A percentile compares a stretch with the other conserved stretches of the same genome.
These are phyloP conservation scores for Eucalyptus tenuipes DNA, from an alignment of 345 rosid species.

Conservation along the genomic window DNA sequence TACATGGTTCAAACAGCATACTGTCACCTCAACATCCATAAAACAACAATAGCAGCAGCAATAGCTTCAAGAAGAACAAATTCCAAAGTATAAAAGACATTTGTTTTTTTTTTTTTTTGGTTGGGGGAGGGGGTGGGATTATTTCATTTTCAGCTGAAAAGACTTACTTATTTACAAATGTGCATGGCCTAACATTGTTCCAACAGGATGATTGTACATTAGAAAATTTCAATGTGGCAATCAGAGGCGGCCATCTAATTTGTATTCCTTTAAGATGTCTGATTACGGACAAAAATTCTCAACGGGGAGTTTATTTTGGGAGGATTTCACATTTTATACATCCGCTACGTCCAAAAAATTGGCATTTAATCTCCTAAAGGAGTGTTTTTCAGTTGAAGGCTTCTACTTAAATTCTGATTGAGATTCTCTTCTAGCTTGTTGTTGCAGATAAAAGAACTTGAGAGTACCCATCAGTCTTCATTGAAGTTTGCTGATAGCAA, in stretches of 20 bases:
- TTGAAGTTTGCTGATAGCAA: conserved; percentile 21
- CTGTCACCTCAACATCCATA: not conserved
- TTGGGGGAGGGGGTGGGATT: not conserved
- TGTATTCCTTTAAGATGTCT: not conserved
- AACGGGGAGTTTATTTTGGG: not conserved
- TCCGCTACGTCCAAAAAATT: not conserved
- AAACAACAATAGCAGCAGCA: not conserved
- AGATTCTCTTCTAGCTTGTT: conserved; percentile 15
- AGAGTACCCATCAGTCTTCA: conserved; percentile 15
- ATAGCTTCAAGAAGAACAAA: not conserved
- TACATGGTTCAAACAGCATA: not conserved
- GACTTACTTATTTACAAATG: not conserved
- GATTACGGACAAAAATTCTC: not conserved
- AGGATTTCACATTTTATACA: not conserved
- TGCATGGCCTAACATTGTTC: not conserved
- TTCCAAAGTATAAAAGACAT: not conserved
- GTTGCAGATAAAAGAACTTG: conserved; percentile 55
- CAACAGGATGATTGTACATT: not conserved
- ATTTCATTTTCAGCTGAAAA: not conserved
- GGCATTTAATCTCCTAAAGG: not conserved
- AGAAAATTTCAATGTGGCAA: not conserved
- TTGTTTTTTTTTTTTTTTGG: too few species aligned
- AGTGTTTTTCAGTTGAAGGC: not conserved
- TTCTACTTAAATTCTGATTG: conserved; percentile 5
- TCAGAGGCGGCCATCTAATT: not conserved